Evolutionary conservation across 345 rosid species (phyloP).

Genomic region (Brassica rapa): DNA sequence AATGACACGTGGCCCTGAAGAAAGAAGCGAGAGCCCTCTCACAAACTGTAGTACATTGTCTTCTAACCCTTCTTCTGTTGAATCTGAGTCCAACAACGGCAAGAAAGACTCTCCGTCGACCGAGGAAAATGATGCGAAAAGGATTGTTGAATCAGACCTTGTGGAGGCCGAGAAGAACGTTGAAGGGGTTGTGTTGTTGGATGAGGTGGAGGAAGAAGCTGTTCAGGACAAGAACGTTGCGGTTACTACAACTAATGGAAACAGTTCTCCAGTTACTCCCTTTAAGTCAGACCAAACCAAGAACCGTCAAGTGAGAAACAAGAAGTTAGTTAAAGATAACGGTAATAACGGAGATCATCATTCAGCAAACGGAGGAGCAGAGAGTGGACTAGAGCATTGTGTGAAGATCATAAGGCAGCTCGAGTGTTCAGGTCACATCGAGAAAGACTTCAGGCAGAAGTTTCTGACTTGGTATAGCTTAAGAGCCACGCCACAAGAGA

Average conservation of each 20-base stretch:
- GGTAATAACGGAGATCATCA: conserved; percentile 29
- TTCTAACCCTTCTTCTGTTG: conserved; percentile 81
- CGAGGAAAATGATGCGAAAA: conserved; percentile 19
- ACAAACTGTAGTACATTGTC: conserved; percentile 85
- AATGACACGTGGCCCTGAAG: conserved; percentile 44
- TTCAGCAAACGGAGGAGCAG: conserved; percentile 39
- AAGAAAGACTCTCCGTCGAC: conserved; percentile 10
- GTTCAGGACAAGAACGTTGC: conserved; percentile 32
- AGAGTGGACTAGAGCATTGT: conserved; percentile 63
- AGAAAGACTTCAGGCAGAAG: conserved; percentile 88
- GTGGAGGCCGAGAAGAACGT: conserved; percentile 15
- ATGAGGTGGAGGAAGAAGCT: conserved; percentile 26
- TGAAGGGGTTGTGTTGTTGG: conserved; percentile 25
- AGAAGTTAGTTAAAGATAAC: conserved; percentile 45
- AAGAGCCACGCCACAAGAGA: conserved; percentile 81
- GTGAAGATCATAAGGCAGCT: conserved; percentile 89
- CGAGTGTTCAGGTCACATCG: conserved; percentile 89
- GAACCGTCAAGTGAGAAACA: conserved; percentile 63
- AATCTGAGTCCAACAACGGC: conserved; percentile 77
- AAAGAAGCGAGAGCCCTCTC: conserved; percentile 89
- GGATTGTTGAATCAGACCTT: conserved; percentile 20
- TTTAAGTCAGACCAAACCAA: conserved; percentile 59
- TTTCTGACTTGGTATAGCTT: conserved; percentile 96
- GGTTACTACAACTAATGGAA: conserved; percentile 42
- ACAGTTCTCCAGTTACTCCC: conserved; percentile 77